Evolutionary conservation across 371 early-diverging fungal genomes (phyloP), one percentile per base, ranked within the genome.

Genomic region (Mucor racemosus): DNA sequence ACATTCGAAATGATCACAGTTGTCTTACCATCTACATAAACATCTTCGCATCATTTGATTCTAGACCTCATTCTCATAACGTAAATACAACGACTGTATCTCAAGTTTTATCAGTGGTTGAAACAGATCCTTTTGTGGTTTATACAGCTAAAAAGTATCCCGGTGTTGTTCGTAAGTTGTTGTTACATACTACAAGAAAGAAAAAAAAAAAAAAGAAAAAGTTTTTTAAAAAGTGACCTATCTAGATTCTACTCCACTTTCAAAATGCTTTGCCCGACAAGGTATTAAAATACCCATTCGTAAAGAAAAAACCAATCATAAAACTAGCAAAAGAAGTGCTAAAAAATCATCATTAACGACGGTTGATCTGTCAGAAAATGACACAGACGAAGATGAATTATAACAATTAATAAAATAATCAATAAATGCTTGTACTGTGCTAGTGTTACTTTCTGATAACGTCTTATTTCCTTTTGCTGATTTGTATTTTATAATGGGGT

Each of bases 281-380:
- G 90, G 91, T 11, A 76, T 90, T 55, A 86, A 88, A 69, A 91
- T 90, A 64, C 88, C 91, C 42, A 87, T 89, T 63, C 84, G 90
- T 8, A 67, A 68, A 73, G 74, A 73, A 35, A 60, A 66, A 48
- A 26, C 6, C 10, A 53, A 53, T 17, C 46, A 19, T 46, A 46
- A 19, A 46, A 46, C 19, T 8, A n/a, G 10, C 53, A 53, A 53
- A 11, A 53, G 26, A 31, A 53, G 14, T 53, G 13, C 4, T 53
- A 53, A 26, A 53, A 31, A 35, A 56, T 36, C 56, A 35, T 35
- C 56, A n/a, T 9, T 35, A 36, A 14, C 56, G 56, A 36, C 34
- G 17, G 35, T 36, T 56, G 36, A 36, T 36, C 53, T 53, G 26
- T 53, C 31, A 31, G 56, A 56, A 56, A 35, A 56, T 56, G 56